Base-by-base conservation (phyloP, 2,329 filamentous ascomycete species). In the Epicoccum nigrum region DNA sequence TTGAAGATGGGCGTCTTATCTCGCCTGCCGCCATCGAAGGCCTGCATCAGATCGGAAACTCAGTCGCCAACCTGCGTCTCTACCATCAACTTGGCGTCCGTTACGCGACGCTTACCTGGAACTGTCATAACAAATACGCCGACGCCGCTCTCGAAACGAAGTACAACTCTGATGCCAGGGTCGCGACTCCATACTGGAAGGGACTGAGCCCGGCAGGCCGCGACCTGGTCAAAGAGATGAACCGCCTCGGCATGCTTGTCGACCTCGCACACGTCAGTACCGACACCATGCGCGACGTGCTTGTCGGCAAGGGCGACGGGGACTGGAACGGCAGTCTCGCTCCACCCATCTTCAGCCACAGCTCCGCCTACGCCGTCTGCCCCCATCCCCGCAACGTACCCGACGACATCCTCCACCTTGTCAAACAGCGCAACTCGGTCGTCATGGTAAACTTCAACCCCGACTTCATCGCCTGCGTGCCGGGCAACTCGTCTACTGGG, bases 381-480 rank as follows among this genome's bases (percentile, higher is more conserved):
- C 90, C 90, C 7, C 92, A 97, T 73, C 90, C 92, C 8, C 84
- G 93, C 27, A 97, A 97, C 63, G 92, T 96, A 7, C 89, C 90
- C 1, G 92, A 97, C 58, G 83, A 92, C 48, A 85, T 96, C 12
- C 78, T 97, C 7, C 76, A 87, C 31, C 77, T 94, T 1, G 89
- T 97, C 30, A 90, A 89, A 71, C 72, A 83, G 63, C 84, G 82
- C 2, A 83, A 87, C 55, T 88, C 88, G 3, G 65, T 97, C 8
- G 89, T 97, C 45, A 96, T 97, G 91, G 85, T 97, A 56, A 97
- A 96, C 71, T 95, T 96, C 67, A 79, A 83, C 13, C 90, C 91
- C 0, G 86, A 86, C 15, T 97, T 96, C 70, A 84, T 96, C 55
- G 89, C 87, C 21, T 96, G 92, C 70, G 78, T 81, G 1, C 80